Percentiles rank a stretch among this genome's conserved stretches.
Conservation (phyloP, 768 basidiomycete species). For the Lyophyllum atratum region DNA sequence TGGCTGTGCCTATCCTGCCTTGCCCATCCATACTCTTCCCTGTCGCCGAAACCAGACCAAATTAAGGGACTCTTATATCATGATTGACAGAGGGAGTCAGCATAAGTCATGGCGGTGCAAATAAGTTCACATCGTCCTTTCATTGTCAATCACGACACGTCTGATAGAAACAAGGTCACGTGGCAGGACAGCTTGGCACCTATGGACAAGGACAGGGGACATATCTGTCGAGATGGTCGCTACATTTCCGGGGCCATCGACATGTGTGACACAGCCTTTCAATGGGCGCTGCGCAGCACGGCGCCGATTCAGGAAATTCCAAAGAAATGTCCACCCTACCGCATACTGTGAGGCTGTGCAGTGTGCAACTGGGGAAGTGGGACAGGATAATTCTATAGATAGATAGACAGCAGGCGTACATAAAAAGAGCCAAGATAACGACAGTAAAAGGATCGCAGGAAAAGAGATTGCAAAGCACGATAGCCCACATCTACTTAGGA, state of each 20-base stretch:
- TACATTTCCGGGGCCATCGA: no score
- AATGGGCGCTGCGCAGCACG: no score
- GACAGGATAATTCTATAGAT: background rate
- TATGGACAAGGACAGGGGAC: background rate
- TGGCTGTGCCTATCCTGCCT: background rate
- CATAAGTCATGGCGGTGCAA: slow-evolving; percentile 1
- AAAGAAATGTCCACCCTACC: background rate
- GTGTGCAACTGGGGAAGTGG: background rate
- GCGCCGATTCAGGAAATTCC: background rate
- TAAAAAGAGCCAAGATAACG: background rate
- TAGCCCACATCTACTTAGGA: background rate
- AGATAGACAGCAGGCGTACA: background rate
- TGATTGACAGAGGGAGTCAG: background rate
- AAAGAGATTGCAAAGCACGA: background rate
- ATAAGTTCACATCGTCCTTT: background rate
- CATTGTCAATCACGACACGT: background rate
- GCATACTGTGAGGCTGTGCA: background rate
- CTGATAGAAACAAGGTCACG: background rate
- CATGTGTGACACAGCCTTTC: background rate
- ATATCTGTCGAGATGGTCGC: background rate
- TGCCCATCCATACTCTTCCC: background rate
- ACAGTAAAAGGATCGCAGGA: background rate
- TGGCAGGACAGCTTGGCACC: background rate
- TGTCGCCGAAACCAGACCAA: background rate
- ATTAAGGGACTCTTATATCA: background rate